Percentiles rank a stretch among this genome's conserved stretches.
These are phyloP conservation scores for Rhodotorula mucilaginosa DNA, from an alignment of 1,284 basidiomycete species.

Conservation along the genomic window DNA sequence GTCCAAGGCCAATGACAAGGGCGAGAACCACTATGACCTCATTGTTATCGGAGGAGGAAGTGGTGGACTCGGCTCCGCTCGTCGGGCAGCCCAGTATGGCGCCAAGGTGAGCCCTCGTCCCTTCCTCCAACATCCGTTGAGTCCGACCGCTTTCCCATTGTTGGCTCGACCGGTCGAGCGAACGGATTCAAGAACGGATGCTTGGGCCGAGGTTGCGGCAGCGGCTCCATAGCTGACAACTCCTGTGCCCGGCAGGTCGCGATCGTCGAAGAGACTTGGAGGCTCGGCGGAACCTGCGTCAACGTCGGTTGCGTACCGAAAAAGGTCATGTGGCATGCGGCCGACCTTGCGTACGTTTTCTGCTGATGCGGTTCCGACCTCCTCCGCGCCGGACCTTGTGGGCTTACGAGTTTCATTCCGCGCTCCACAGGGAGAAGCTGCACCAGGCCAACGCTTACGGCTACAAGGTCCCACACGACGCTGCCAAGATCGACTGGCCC, in stretches of 20 bases:
- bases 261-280: constrained; percentile 73
- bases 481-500: constrained; percentile 73
- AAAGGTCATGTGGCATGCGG: constrained; percentile 95
- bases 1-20: constrained; percentile 54
- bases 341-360: constrained; percentile 62
- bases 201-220: neutral
- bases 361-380: neutral
- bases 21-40: constrained; percentile 66
- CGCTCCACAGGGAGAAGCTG: constrained; percentile 63
- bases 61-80: constrained; percentile 72
- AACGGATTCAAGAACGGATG: no score
- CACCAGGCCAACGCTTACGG: constrained; percentile 73
- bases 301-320: constrained; percentile 63
- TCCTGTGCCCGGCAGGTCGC: constrained; percentile 44
- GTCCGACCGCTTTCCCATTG: neutral
- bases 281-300: constrained; percentile 93
- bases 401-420: neutral
- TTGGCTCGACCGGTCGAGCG: no score
- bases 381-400: no score
- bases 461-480: constrained; percentile 55
- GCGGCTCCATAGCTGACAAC: neutral
- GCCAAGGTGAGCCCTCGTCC: constrained; percentile 61
- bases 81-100: constrained; percentile 87
- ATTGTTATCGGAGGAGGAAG: constrained; percentile 81
- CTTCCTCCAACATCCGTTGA: neutral